Evolutionary conservation across 2,329 filamentous ascomycete genomes (phyloP).

Genomic region (Teratosphaeria nubilosa): DNA sequence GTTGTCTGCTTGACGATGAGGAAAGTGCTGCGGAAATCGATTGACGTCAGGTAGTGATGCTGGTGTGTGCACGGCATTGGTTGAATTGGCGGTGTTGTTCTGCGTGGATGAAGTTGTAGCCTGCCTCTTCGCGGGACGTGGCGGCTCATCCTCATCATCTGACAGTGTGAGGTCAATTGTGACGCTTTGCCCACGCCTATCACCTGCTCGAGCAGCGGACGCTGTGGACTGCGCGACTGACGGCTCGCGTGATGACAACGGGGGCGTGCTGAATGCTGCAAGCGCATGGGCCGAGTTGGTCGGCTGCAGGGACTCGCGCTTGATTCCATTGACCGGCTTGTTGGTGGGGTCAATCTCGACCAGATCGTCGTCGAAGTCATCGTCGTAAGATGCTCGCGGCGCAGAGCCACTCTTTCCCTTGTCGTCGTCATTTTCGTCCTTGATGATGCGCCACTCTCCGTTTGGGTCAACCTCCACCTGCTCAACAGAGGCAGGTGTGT

Average conservation of each 20-base stretch:
- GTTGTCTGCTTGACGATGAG: slow-evolving; percentile 4
- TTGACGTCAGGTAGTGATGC: slow-evolving; percentile 5
- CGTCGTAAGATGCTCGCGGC: slow-evolving; percentile 23
- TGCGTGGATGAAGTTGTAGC: not conserved
- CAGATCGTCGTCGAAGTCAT: slow-evolving; percentile 36
- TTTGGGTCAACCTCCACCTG: slow-evolving; percentile 85
- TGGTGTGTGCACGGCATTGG: slow-evolving; percentile 4
- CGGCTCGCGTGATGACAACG: slow-evolving; percentile 35
- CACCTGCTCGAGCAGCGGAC: slow-evolving; percentile 24
- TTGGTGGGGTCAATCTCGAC: slow-evolving; percentile 32
- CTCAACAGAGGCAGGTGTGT: slow-evolving; percentile 60
- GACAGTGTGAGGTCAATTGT: slow-evolving; percentile 41
- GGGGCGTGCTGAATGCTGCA: slow-evolving; percentile 30
- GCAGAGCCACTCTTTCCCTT: slow-evolving; percentile 5
- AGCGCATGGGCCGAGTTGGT: slow-evolving; percentile 14
- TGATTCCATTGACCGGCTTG: slow-evolving; percentile 27
- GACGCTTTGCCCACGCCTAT: slow-evolving; percentile 35
- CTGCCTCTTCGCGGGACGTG: slow-evolving; percentile 24
- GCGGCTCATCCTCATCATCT: slow-evolving; percentile 35
- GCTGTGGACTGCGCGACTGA: slow-evolving; percentile 24
- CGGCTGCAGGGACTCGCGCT: slow-evolving; percentile 25
- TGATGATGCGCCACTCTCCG: slow-evolving; percentile 59
- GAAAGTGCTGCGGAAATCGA: slow-evolving; percentile 1
- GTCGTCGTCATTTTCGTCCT: slow-evolving; percentile 29
- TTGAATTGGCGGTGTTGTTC: not conserved